Base-by-base conservation (phyloP, 2,329 filamentous ascomycete species). In the Thielaviopsis euricoi region DNA sequence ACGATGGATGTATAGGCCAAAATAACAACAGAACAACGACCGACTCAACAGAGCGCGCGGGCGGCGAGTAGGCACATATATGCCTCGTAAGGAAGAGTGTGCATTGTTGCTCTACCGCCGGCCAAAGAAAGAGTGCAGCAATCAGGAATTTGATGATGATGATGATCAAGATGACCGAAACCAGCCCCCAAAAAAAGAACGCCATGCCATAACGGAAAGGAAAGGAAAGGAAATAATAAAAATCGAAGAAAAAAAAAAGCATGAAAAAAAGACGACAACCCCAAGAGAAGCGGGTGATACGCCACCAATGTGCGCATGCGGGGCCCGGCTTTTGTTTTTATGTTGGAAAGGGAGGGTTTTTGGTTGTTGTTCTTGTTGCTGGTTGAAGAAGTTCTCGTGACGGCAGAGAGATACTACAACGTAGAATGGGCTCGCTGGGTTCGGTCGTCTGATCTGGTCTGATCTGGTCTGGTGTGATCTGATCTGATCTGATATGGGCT, bases 141-240 rank as follows among this genome's bases (percentile, higher is more conserved):
- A 33, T 33, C 29, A 33, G 40, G 43, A 54, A 53, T 58, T 51
- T 54, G 52, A 51, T 50, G 49, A 59, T 60, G 58, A 60, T 57
- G 55, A 57, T 57, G 58, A 60, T 60, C 52, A 60, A 60, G 26
- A 57, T 52, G 58, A 60, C 52, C 54, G 55, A 52, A 60, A 60
- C 55, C 51, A 60, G 52, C 46, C 29, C 58, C 55, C 58, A 60
- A 52, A 60, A 33, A 33, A 10, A 33, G 9, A 60, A 60, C 58
- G 58, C 55, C 58, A 55, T 60, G 55, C 58, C 55, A 48, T 46
- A 55, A 60, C 58, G 52, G 56, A 60, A 57, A 60, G 50, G 46
- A 21, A 54, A n/a, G 52, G 56, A 60, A 57, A 60, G 50, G 46
- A 21, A 54, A n/a, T n/a, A n/a, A 33, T 10, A 10, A 33, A 33